Evolutionary conservation across 176 grass and related monocot species (phyloP), one percentile per base, ranked within the genome.

Genomic region (Bonia amplexicaulis): DNA sequence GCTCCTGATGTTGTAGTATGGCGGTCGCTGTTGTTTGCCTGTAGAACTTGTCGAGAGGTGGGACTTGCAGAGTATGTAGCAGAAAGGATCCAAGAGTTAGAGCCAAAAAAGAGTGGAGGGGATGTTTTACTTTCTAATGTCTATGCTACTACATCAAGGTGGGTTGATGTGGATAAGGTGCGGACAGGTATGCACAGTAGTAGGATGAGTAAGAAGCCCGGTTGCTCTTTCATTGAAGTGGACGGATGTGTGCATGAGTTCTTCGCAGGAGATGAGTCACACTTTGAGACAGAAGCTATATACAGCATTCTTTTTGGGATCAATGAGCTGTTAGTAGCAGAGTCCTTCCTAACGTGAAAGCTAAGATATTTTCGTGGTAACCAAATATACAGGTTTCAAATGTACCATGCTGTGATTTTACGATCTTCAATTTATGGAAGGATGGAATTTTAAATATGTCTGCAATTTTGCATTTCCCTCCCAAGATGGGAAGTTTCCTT

Each of bases 191-290:
- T 93, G 85, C 65, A 60, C 20, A 40, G 23, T 67, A 58, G 71
- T 58, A 92, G 85, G 71, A 89, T 86, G 71, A 88, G 73, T 47
- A 97, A 97, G 70, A 68, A 84, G 40, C 95, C 95, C 2, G 95
- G 91, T 86, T 95, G 91, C 77, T 97, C 92, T 66, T 93, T 93
- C 78, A 87, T 97, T 87, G 95, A 97, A 92, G 88, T 97, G 69
- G 71, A 95, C 6, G 89, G 95, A 69, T 84, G 79, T 84, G 75
- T 95, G 69, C 83, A 95, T 73, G 91, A 93, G 85, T 95, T 97
- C 78, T 89, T 93, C 71, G 87, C 79, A 49, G 87, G 80, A 72
- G 93, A 95, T 74, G 85, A 57, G 76, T 90, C 87, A n/a, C 95
- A 90, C 83, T 29, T 57, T 84, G 90, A 97, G 22, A 84, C 63